phyloP scores from a whole-genome alignment of 2,329 filamentous ascomycete genomes.

The Didymella keratinophila region DNA sequence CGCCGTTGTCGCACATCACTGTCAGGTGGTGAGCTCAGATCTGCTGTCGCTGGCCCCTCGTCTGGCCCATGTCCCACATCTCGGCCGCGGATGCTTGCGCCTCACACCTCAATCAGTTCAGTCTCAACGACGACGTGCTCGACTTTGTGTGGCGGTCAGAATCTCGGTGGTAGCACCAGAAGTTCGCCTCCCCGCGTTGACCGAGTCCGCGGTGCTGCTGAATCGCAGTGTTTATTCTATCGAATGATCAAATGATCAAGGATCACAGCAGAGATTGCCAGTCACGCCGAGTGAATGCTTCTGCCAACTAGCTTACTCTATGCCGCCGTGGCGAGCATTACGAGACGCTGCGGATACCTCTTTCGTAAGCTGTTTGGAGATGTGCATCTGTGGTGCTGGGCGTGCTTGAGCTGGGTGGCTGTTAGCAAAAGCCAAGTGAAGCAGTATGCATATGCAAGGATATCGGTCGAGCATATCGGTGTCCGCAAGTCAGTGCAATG shows the following conservation, averaged over 20 bases:
- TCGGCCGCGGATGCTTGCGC: conserved; percentile 47
- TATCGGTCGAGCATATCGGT: conserved; percentile 19
- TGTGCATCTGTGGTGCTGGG: conserved; percentile 25
- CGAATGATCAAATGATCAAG: conserved; percentile 36
- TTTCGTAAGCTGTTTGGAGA: conserved; percentile 39
- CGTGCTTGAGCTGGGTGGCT: conserved; percentile 27
- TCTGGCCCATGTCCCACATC: conserved; percentile 25
- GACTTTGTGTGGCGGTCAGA: conserved; percentile 35
- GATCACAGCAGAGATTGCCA: conserved; percentile 21
- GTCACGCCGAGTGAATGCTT: conserved; percentile 29
- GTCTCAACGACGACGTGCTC: conserved; percentile 27
- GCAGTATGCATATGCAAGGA: conserved; percentile 32
- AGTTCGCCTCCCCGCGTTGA: conserved; percentile 34
- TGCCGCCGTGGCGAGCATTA: conserved; percentile 29
- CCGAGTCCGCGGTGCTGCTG: conserved; percentile 28
- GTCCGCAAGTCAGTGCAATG: conserved; percentile 16
- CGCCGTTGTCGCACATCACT: conserved; percentile 31
- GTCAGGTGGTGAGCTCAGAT: conserved; percentile 35
- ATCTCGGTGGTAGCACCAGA: conserved; percentile 39
- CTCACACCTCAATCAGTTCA: conserved; percentile 18
- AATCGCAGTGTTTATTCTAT: conserved; percentile 30
- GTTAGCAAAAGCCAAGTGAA: conserved; percentile 27
- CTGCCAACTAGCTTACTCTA: conserved; percentile 24
- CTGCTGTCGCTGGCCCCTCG: conserved; percentile 28
- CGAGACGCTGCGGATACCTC: conserved; percentile 33